Evolutionary conservation across 2,329 filamentous ascomycete species (phyloP).

Genomic region (Capronia epimyces): DNA sequence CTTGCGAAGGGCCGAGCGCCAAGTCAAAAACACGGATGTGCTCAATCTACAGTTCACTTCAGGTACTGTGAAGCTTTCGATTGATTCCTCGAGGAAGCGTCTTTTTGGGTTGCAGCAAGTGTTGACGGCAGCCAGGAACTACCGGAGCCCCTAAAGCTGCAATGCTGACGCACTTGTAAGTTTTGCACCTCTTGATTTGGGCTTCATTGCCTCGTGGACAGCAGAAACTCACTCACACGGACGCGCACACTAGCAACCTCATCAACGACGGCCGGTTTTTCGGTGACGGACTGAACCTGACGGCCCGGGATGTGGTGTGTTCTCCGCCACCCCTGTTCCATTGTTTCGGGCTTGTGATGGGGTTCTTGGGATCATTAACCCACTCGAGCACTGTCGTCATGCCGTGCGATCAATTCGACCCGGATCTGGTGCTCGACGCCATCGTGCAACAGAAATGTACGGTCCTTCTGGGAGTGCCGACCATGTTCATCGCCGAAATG

Average conservation of each 20-base stretch:
- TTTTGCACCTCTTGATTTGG: too few relatives aligned
- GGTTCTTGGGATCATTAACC: slow-evolving; percentile 91
- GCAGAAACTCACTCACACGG: too few relatives aligned
- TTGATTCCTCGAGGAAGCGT: too few relatives aligned
- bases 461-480: slow-evolving; percentile 38
- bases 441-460: slow-evolving; percentile 15
- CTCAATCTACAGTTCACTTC: slow-evolving; percentile 98
- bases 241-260: too few relatives aligned
- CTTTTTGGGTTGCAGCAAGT: too few relatives aligned
- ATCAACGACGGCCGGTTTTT: slow-evolving; percentile 80
- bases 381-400: slow-evolving; percentile 77
- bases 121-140: slow-evolving; percentile 74
- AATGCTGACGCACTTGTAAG: slow-evolving; percentile 8
- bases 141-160: slow-evolving; percentile 86
- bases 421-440: slow-evolving; percentile 58
- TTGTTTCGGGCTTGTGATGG: slow-evolving; percentile 85
- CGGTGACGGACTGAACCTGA: slow-evolving; percentile 74
- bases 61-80: too few relatives aligned
- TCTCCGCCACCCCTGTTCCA: slow-evolving; percentile 54
- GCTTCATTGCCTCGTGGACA: too few relatives aligned
- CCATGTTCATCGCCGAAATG: slow-evolving; percentile 23
- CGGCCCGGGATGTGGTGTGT: slow-evolving; percentile 61
- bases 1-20: slow-evolving; percentile 11
- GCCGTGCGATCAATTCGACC: slow-evolving; percentile 79
- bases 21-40: slow-evolving; percentile 51